phyloP scores from a whole-genome alignment of 768 basidiomycete genomes.

The Kwoniella botswanensis region DNA sequence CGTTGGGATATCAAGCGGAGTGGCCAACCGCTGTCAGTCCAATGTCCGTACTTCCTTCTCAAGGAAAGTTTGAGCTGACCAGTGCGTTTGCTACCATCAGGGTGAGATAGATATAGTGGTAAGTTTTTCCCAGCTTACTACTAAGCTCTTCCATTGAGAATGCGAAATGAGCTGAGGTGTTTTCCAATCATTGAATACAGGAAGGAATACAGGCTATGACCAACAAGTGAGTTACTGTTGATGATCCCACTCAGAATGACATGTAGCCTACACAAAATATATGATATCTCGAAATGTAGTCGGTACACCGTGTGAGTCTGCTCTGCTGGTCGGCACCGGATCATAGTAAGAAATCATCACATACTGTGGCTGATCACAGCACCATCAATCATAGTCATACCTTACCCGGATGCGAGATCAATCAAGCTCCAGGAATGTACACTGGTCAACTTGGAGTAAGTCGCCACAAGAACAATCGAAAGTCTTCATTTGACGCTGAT shows the following conservation, averaged over 20 bases:
- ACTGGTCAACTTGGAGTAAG: conserved; percentile 46
- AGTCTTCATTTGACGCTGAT: neutral
- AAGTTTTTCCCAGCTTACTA: neutral
- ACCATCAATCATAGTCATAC: too few species aligned
- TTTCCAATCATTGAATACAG: conserved; percentile 16
- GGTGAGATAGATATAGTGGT: conserved; percentile 58
- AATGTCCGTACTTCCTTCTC: neutral
- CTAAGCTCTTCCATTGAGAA: too few species aligned
- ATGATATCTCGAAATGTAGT: conserved; percentile 27
- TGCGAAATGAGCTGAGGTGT: too few species aligned
- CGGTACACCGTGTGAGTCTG: conserved; percentile 51
- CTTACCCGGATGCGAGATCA: conserved; percentile 43
- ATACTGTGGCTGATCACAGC: too few species aligned
- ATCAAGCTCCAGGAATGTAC: conserved; percentile 41
- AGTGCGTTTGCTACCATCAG: conserved; percentile 17
- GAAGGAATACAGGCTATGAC: conserved; percentile 53
- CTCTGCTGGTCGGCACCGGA: too few species aligned
- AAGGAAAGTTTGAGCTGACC: neutral
- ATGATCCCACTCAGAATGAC: neutral
- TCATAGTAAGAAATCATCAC: too few species aligned
- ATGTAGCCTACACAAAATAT: neutral
- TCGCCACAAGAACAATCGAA: neutral
- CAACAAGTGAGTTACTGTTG: conserved; percentile 42
- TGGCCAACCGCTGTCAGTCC: conserved; percentile 50
- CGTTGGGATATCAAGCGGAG: conserved; percentile 47